Percentiles rank a stretch among this genome's conserved stretches.
These are phyloP conservation scores for Xylaria castorea DNA, from an alignment of 495 filamentous ascomycete species.

Conservation along the genomic window DNA sequence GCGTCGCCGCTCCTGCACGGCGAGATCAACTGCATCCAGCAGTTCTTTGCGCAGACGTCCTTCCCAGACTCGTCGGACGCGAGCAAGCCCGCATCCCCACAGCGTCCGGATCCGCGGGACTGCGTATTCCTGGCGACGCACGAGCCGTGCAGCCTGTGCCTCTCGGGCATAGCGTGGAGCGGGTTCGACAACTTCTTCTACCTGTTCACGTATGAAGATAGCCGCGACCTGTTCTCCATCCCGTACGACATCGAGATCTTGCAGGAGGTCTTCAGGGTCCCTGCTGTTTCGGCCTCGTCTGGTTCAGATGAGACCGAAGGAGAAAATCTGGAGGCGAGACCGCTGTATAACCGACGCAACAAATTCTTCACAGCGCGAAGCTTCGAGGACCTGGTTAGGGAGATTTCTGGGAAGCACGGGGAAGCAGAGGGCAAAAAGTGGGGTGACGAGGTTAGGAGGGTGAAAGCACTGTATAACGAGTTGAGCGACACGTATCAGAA, in stretches of 20 bases:
- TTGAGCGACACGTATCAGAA: constrained; percentile 49
- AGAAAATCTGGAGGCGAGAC: constrained; percentile 35
- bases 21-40: constrained; percentile 55
- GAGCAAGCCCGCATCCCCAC: not conserved
- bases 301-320: not conserved
- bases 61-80: constrained; percentile 16
- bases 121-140: constrained; percentile 53
- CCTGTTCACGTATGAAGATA: constrained; percentile 54
- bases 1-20: constrained; percentile 48
- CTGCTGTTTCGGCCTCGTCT: constrained; percentile 6
- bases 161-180: constrained; percentile 52
- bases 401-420: constrained; percentile 33
- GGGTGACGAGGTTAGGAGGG: constrained; percentile 39
- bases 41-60: constrained; percentile 42
- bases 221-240: constrained; percentile 47
- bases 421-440: constrained; percentile 33
- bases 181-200: constrained; percentile 54
- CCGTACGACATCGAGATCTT: constrained; percentile 53
- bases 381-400: constrained; percentile 40
- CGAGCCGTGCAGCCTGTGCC: constrained; percentile 51
- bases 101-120: constrained; percentile 34
- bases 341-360: constrained; percentile 48
- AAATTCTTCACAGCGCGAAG: constrained; percentile 51
- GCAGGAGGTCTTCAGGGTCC: constrained; percentile 49
- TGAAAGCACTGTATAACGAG: constrained; percentile 45